A percentile compares a stretch with the other conserved stretches of the same genome.
phyloP scores from a whole-genome alignment of 306 rosid species.

The Dryas drummondii region DNA sequence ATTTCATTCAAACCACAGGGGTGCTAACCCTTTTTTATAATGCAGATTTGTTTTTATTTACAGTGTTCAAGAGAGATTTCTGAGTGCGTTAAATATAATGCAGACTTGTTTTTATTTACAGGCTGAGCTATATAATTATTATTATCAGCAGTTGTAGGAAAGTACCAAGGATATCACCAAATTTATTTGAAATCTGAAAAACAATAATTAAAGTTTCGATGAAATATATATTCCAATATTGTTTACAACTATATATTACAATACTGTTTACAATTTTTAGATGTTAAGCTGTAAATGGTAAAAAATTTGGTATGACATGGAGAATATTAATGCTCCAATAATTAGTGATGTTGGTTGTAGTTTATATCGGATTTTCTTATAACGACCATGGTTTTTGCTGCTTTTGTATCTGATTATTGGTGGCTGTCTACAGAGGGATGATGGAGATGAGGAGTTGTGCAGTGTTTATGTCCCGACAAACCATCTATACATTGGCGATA shows the following conservation, averaged over 20 bases:
- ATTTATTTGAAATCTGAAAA: neutral
- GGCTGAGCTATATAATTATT: neutral
- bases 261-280: neutral
- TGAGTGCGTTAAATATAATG: neutral
- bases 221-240: neutral
- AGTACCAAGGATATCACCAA: neutral
- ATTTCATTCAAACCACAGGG: too few species aligned
- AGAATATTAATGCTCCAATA: neutral
- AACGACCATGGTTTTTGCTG: neutral
- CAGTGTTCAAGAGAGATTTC: neutral
- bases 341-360: neutral
- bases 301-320: neutral
- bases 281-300: neutral
- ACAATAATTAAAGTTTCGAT: neutral
- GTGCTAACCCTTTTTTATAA: too few species aligned
- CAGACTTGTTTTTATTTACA: neutral
- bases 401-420: conserved; percentile 12
- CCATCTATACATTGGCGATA: conserved; percentile 85
- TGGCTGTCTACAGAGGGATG: conserved; percentile 54
- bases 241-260: neutral
- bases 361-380: neutral
- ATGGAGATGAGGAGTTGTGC: conserved; percentile 85
- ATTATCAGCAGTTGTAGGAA: neutral
- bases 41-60: too few species aligned
- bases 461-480: conserved; percentile 95